A percentile compares a stretch with the other conserved stretches of the same genome.
These are phyloP conservation scores for Pythium oligandrum DNA, from an alignment of 352 stramenopile species.

Conservation along the genomic window DNA sequence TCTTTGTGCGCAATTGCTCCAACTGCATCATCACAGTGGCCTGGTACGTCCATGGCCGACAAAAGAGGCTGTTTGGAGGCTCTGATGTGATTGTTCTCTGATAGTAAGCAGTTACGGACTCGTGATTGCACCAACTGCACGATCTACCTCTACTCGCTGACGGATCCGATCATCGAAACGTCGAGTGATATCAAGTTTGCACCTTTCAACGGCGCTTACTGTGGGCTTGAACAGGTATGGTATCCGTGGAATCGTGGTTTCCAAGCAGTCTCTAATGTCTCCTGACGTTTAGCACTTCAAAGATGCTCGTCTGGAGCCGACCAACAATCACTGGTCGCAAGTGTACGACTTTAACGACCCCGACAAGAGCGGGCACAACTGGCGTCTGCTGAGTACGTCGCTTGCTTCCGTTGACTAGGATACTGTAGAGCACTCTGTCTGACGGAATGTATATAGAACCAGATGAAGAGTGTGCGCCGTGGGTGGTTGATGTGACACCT, in stretches of 20 bases:
- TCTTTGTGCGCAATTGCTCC: slow-evolving; percentile 88
- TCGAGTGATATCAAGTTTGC: slow-evolving; percentile 82
- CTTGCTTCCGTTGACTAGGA: background rate
- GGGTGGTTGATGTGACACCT: slow-evolving; percentile 45
- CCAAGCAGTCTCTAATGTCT: background rate
- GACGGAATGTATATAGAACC: slow-evolving; percentile 17
- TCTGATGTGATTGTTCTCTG: background rate
- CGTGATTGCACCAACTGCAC: slow-evolving; percentile 79
- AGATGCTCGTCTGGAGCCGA: slow-evolving; percentile 66
- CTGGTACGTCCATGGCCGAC: slow-evolving; percentile 35
- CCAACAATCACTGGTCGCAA: slow-evolving; percentile 87
- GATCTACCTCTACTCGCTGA: slow-evolving; percentile 88
- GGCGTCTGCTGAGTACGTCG: slow-evolving; percentile 50
- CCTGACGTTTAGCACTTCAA: slow-evolving; percentile 49
- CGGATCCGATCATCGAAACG: slow-evolving; percentile 91
- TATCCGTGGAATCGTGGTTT: background rate
- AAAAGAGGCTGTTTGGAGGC: background rate
- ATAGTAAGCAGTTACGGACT: slow-evolving; percentile 87
- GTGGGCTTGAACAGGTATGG: slow-evolving; percentile 46
- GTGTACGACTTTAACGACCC: slow-evolving; percentile 93
- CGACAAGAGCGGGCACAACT: slow-evolving; percentile 70
- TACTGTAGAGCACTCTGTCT: background rate
- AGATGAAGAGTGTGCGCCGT: slow-evolving; percentile 37
- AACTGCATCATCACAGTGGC: slow-evolving; percentile 89
- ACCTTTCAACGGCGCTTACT: slow-evolving; percentile 87